Evolutionary conservation across 495 filamentous ascomycete species (phyloP).

Genomic region (Xanthoparmelia taractica): DNA sequence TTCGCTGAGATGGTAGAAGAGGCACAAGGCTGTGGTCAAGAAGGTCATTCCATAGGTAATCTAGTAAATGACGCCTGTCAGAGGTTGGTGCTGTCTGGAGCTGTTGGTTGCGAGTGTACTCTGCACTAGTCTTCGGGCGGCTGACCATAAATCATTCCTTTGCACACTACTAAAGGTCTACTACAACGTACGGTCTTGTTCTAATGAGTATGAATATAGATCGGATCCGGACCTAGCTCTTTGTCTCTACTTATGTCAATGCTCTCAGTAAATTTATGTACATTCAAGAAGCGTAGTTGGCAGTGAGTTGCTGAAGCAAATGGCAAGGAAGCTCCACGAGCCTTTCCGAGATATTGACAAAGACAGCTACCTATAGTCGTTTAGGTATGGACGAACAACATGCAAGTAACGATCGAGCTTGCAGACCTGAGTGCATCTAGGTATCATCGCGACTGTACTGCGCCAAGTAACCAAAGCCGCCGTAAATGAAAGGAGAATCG

Average conservation of each 20-base stretch:
- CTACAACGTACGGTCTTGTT: background rate
- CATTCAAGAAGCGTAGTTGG: slow-evolving; percentile 3
- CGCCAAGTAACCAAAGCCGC: slow-evolving; percentile 6
- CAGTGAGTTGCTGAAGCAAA: slow-evolving; percentile 9
- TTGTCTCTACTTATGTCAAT: slow-evolving; percentile 1
- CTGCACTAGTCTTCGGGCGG: background rate
- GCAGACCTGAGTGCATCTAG: background rate
- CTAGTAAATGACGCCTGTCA: background rate
- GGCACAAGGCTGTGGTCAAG: background rate
- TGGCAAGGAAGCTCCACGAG: slow-evolving; percentile 4
- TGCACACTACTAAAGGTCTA: background rate
- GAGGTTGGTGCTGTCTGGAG: background rate
- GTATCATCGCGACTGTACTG: slow-evolving; percentile 7
- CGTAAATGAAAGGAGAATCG: slow-evolving; percentile 14
- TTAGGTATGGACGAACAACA: background rate
- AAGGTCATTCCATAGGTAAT: background rate
- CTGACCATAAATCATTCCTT: background rate
- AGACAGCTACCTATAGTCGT: background rate
- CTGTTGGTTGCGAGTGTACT: background rate
- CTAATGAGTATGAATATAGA: background rate
- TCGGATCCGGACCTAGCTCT: background rate
- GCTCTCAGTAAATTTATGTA: slow-evolving; percentile 14
- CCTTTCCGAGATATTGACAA: slow-evolving; percentile 7
- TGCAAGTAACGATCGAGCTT: slow-evolving; percentile 7
- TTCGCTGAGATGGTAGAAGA: background rate